Evolutionary conservation across 2,329 filamentous ascomycete genomes (phyloP).

Genomic region (Neurospora sp.): DNA sequence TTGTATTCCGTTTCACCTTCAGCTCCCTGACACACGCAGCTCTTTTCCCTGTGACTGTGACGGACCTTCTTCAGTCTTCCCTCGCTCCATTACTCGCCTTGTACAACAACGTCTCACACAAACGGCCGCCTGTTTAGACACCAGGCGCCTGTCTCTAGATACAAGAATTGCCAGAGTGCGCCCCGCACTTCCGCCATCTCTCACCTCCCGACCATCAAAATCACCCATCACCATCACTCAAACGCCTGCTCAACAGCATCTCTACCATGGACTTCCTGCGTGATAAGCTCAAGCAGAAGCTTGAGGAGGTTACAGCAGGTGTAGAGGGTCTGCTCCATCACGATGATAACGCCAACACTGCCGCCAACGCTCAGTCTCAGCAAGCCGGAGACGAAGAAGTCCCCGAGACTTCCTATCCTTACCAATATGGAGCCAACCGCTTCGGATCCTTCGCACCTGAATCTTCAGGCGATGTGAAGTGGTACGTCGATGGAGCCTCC

Average conservation of each 20-base stretch:
- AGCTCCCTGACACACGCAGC: background rate
- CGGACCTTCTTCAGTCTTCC: background rate
- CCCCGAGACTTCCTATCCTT: conserved; percentile 23
- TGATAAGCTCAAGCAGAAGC: conserved; percentile 31
- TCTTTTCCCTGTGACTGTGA: background rate
- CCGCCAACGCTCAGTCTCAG: background rate
- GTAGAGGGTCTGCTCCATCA: background rate
- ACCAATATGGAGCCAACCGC: conserved; percentile 37
- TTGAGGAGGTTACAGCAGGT: conserved; percentile 23
- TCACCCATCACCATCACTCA: background rate
- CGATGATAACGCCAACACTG: background rate
- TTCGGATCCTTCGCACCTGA: conserved; percentile 64
- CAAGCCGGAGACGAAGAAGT: conserved; percentile 31
- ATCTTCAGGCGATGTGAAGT: conserved; percentile 67
- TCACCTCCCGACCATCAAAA: background rate
- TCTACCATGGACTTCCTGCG: conserved; percentile 4
- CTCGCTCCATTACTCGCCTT: background rate
- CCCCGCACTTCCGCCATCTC: background rate
- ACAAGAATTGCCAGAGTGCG: background rate
- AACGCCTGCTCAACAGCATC: background rate
- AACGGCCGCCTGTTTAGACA: background rate
- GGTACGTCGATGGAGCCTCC: conserved; percentile 75
- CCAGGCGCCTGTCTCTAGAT: background rate
- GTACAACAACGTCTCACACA: background rate
- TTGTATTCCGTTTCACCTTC: background rate